Base-by-base conservation (phyloP, 768 basidiomycete species). In the Leucocoprinus leucothites region DNA sequence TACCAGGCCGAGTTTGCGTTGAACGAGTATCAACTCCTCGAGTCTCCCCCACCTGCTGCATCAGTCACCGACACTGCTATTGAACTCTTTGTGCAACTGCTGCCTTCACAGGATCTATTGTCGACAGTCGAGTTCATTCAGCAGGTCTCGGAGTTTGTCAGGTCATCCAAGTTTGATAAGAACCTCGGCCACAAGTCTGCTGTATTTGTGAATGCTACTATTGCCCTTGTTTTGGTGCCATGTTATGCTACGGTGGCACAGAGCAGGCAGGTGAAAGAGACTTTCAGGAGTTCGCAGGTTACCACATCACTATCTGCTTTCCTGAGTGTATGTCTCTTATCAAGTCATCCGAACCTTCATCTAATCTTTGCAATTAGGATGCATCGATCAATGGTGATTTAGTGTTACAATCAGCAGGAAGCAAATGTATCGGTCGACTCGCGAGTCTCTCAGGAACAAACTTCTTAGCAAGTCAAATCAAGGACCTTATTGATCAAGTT, bases 401-500 rank as follows among this genome's bases (percentile, higher is more conserved):
- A 2, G 78, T 86, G 19, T 71, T 98, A 16, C 84, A 94, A 1
- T 80, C 81, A n/a, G 85, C 87, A 0, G 85, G 87, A 35, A 94
- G 94, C 59, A 94, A 97, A 68, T 85, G 89, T 0, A 84, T 98
- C 57, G 97, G 96, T 14, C 85, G 91, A 14, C 72, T 98, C 7
- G 88, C 91, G 7, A 89, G 84, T 61, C 72, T 96, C 28, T 89
- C 89, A 1, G 92, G 88, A 4, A 91, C 87, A 6, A 81, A 78
- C 40, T 96, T 94, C 74, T 76, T 98, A 48, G 89, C 91, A 0
- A 80, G 78, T 43, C 90, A 95, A 68, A 87, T 93, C 58, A 97
- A 97, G 68, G 84, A 84, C 58, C 77, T 98, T 3, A 93, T 98
- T 8, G 90, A 97, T 61, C 89, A 94, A 63, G 89, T 98, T 21